Base-by-base conservation (phyloP, 345 rosid genomes). In the Acer negundo region DNA sequence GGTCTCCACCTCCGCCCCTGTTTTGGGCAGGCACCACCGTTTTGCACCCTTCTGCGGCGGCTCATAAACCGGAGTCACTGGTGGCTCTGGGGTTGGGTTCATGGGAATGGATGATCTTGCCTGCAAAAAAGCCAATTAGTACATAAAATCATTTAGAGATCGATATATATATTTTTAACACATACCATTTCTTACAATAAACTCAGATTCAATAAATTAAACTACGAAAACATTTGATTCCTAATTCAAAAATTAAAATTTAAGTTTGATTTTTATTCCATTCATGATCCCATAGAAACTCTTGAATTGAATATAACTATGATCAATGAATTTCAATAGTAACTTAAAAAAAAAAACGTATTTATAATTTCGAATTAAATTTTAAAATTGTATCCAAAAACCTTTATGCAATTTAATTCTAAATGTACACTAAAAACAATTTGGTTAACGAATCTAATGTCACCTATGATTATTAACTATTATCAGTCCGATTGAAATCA, bases 1-100 rank as follows among this genome's bases (percentile, higher is more conserved):
- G 55, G 80, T 86, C 23, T 78, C 87, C 1, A 81, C 67, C 22
- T 86, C 90, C 0, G 91, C 95, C 26, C 88, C 84, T 9, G 83
- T 0, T 79, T 80, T 86, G 0, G 95, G 72, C 10, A 91, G 83
- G 70, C 97, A 89, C 95, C 94, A 89, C 53, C 31, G 63, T 51
- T 72, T 84, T 47, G 19, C 66, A 13, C 6, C 61, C 62, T 40
- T 62, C 67, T 24, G 80, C 11, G 79, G 79, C 62, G 26, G 59
- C 6, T 59, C 66, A 51, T 4, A 31, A 31, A 31, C 65, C 8
- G 73, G 82, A 0, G 22, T 68, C 24, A 16, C 19, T 5, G 80
- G 83, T 8, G 82, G 85, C 62, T 4, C 78, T 2, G 89, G 84
- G 23, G 79, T 67, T 6, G 84, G 87, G 46, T 79, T 75, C 22